Conservation (phyloP, 371 early-diverging fungal species). For the Conidiobolus incongruus region DNA sequence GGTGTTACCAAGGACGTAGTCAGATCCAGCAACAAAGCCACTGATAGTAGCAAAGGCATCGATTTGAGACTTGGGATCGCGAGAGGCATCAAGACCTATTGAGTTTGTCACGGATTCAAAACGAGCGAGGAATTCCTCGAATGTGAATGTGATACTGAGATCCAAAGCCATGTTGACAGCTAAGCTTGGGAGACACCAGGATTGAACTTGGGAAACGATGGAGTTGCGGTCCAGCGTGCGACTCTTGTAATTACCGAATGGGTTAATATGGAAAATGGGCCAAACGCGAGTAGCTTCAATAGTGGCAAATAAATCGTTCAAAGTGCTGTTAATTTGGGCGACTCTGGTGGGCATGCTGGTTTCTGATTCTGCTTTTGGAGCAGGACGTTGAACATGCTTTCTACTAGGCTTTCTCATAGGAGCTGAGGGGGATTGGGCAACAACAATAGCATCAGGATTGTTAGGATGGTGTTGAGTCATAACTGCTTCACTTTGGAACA, state of each 20-base stretch:
- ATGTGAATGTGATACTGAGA: slow-evolving; percentile 30
- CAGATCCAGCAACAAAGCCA: slow-evolving; percentile 13
- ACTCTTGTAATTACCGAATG: slow-evolving; percentile 60
- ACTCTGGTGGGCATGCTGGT: slow-evolving; percentile 8
- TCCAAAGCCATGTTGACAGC: slow-evolving; percentile 22
- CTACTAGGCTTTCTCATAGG: slow-evolving; percentile 18
- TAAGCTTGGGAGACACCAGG: slow-evolving; percentile 34
- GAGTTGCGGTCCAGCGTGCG: slow-evolving; percentile 25
- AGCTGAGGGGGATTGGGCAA: slow-evolving; percentile 35
- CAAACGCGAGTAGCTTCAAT: slow-evolving; percentile 55
- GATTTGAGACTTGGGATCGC: slow-evolving; percentile 14
- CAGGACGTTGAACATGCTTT: neutral
- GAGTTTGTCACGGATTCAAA: slow-evolving; percentile 16
- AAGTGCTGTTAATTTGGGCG: slow-evolving; percentile 33
- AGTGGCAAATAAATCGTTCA: slow-evolving; percentile 40
- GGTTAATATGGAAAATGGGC: slow-evolving; percentile 69
- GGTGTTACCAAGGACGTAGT: slow-evolving; percentile 18
- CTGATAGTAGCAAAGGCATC: slow-evolving; percentile 15
- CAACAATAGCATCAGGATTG: slow-evolving; percentile 41
- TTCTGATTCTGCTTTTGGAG: neutral
- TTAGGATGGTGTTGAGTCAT: slow-evolving; percentile 63
- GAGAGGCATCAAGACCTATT: slow-evolving; percentile 14
- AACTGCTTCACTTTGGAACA: slow-evolving; percentile 59
- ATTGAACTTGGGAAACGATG: slow-evolving; percentile 31
- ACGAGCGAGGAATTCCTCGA: slow-evolving; percentile 33